Evolutionary conservation across 73 alveolate species (phyloP), one percentile per base, ranked within the genome.

Genomic region (Uronychia setigera): DNA sequence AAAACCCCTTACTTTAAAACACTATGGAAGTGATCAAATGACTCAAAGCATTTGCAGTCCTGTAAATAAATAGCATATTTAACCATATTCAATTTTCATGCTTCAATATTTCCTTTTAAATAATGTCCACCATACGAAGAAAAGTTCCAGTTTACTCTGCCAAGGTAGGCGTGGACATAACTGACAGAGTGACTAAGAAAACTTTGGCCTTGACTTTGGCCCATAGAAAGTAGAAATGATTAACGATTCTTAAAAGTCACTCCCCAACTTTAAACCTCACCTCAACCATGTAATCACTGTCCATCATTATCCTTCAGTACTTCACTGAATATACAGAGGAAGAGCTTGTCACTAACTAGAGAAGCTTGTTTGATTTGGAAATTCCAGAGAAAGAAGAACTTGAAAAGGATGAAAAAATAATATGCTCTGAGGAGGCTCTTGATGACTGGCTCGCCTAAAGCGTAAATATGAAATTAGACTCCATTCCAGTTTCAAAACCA

Each of bases 371-470:
- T 46, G 67, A 46, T 11, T 46, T 46, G 67, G 19, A 46, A 19
- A 46, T 46, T 46, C 67, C 67, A 11, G n/a, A 46, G 19, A 46
- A 46, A 46, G 67, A 46, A 19, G n/a, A 46, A 46, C 67, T 46
- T 11, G n/a, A 46, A 46, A 19, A 11, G 19, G 19, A 46, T 46
- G 67, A 46, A 46, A 46, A 46, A 46, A 46, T 46, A 5, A 19
- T 46, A 19, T 5, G 5, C n/a, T 46, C 67, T 46, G 67, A 46
- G 19, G 67, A 46, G 67, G 67, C 67, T 19, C 67, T 46, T 19
- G 67, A 46, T 19, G 67, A 46, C 67, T 46, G 67, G 67, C 67
- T 46, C n/a, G 67, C 67, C 67, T 11, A 46, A 46, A 46, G 67
- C 67, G 67, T 46, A 5, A 46, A 46, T 19, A 5, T 46, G n/a